phyloP scores from a whole-genome alignment of 805 yeast genomes.

The Suhomyces xylopsoci region DNA sequence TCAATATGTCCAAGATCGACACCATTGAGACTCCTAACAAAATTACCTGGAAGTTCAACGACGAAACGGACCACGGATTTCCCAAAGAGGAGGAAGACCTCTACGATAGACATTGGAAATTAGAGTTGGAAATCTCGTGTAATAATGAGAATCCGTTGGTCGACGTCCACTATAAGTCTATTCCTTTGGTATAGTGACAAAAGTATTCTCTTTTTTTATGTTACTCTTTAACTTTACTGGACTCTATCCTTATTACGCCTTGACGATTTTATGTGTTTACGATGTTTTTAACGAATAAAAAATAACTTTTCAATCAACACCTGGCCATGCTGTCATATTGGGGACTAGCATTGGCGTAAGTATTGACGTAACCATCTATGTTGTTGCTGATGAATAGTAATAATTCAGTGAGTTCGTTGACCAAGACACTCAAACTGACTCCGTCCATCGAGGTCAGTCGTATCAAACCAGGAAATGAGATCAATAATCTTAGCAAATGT shows the following conservation, averaged over 20 bases:
- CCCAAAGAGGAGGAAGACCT: conserved; percentile 40
- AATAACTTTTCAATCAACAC: not conserved
- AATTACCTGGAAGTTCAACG: conserved; percentile 63
- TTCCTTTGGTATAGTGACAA: conserved; percentile 33
- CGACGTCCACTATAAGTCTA: conserved; percentile 60
- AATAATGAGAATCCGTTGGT: conserved; percentile 66
- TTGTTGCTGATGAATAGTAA: conserved; percentile 50
- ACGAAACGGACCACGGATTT: conserved; percentile 56
- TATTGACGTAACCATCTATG: conserved; percentile 29
- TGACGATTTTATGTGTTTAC: not conserved
- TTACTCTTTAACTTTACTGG: not conserved
- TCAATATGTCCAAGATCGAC: conserved; percentile 48
- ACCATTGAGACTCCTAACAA: conserved; percentile 50
- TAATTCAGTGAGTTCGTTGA: conserved; percentile 53
- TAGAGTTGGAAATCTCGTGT: conserved; percentile 61
- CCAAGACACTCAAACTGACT: conserved; percentile 57
- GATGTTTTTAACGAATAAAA: not conserved
- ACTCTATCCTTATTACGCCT: not conserved
- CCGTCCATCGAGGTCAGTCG: conserved; percentile 78
- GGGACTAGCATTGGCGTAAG: conserved; percentile 38
- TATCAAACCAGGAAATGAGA: conserved; percentile 79
- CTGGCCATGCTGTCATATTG: conserved; percentile 37
- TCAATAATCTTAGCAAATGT: conserved; percentile 74
- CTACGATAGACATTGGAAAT: conserved; percentile 58
- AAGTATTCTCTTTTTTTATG: not conserved